Conservation (phyloP, 2,329 filamentous ascomycete species). For the Nigrospora sphaerica region DNA sequence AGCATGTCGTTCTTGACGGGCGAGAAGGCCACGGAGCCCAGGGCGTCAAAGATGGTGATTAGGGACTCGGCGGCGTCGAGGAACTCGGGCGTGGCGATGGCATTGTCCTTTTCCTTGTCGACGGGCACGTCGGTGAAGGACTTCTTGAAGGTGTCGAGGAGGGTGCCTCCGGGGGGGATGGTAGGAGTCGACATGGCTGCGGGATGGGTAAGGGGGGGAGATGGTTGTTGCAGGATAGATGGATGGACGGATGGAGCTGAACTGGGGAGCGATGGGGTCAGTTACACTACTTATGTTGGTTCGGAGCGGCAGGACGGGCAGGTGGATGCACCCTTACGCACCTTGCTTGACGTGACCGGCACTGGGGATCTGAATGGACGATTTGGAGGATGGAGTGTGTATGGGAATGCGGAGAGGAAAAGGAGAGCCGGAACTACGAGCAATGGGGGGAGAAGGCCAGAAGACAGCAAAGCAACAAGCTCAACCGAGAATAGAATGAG, state of each 20-base stretch:
- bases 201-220: background rate
- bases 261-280: background rate
- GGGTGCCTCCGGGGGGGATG: conserved; percentile 63
- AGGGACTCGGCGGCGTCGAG: conserved; percentile 85
- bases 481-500: background rate
- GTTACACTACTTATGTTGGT: background rate
- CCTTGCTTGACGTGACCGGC: background rate
- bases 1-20: conserved; percentile 88
- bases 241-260: conserved; percentile 3
- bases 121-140: conserved; percentile 81
- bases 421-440: background rate
- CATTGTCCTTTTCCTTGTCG: conserved; percentile 65
- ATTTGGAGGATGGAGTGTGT: background rate
- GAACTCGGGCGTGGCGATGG: conserved; percentile 77
- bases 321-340: background rate
- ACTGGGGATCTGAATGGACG: background rate
- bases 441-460: background rate
- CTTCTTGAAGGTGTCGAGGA: conserved; percentile 77
- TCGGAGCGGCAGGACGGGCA: no score
- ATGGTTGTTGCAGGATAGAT: conserved; percentile 3
- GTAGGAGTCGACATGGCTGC: conserved; percentile 43
- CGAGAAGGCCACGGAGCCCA: conserved; percentile 70
- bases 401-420: background rate
- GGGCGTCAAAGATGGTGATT: conserved; percentile 72
- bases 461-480: background rate